phyloP scores from a whole-genome alignment of 2,329 filamentous ascomycete species.

The Cordyceps javanica region DNA sequence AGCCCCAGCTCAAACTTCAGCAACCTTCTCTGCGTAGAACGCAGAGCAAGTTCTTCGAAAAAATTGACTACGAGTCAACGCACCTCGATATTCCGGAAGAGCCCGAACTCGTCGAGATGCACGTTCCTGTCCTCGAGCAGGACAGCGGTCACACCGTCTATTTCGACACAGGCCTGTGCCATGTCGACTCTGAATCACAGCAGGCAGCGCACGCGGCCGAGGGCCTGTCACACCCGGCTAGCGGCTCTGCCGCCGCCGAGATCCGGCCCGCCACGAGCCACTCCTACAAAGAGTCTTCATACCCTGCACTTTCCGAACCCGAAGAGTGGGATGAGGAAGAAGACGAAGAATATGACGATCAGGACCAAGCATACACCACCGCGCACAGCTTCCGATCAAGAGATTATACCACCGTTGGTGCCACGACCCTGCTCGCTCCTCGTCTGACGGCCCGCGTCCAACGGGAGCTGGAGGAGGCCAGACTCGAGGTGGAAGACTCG shows the following conservation, averaged over 20 bases:
- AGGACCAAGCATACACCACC: conserved; percentile 65
- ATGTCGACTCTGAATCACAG: conserved; percentile 21
- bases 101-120: conserved; percentile 6
- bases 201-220: conserved; percentile 8
- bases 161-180: conserved; percentile 22
- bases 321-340: conserved; percentile 79
- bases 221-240: not conserved
- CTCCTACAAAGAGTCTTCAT: conserved; percentile 6
- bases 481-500: conserved; percentile 61
- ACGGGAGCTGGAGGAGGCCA: conserved; percentile 64
- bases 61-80: conserved; percentile 15
- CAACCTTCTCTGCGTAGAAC: conserved; percentile 36
- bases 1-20: conserved; percentile 43
- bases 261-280: conserved; percentile 2
- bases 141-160: conserved; percentile 21
- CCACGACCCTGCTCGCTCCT: conserved; percentile 62
- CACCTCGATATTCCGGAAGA: conserved; percentile 14
- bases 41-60: conserved; percentile 35
- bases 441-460: conserved; percentile 61
- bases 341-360: conserved; percentile 59
- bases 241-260: not conserved
- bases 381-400: conserved; percentile 71
- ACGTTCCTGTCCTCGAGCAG: conserved; percentile 15
- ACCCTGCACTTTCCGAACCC: conserved; percentile 30
- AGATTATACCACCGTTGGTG: conserved; percentile 46